These are phyloP conservation scores for Boletales sp. DNA, from an alignment of 768 basidiomycete genomes.

Conservation along the genomic window DNA sequence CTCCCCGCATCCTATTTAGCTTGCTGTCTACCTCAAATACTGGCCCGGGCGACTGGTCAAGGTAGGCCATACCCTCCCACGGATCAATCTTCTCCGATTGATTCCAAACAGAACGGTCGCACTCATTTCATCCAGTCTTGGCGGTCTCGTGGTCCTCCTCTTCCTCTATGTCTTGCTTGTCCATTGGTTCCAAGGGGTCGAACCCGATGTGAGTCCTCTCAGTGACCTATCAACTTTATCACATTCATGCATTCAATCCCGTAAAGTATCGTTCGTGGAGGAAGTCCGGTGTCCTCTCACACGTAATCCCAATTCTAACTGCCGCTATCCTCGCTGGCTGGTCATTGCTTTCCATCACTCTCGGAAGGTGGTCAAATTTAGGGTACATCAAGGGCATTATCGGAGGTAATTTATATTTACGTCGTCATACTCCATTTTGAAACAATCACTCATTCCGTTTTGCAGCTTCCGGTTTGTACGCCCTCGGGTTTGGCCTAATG, in stretches of 20 bases:
- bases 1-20: slow-evolving; percentile 46
- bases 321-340: slow-evolving; percentile 68
- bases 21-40: slow-evolving; percentile 32
- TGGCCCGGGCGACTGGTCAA: slow-evolving; percentile 45
- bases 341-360: slow-evolving; percentile 55
- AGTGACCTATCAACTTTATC: not conserved
- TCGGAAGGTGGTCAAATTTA: slow-evolving; percentile 64
- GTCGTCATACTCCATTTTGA: not conserved
- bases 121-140: slow-evolving; percentile 49
- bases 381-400: slow-evolving; percentile 63
- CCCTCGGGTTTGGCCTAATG: slow-evolving; percentile 67
- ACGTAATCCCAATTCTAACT: slow-evolving; percentile 68
- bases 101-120: slow-evolving; percentile 46
- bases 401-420: slow-evolving; percentile 43
- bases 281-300: slow-evolving; percentile 63
- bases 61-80: slow-evolving; percentile 32
- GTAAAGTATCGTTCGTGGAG: slow-evolving; percentile 71
- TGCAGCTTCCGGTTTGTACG: slow-evolving; percentile 66
- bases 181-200: slow-evolving; percentile 63
- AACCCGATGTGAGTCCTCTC: slow-evolving; percentile 57
- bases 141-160: slow-evolving; percentile 58
- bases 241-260: not conserved
- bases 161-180: slow-evolving; percentile 70
- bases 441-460: slow-evolving; percentile 3
- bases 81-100: not conserved